phyloP scores from a whole-genome alignment of 129 eudicot species.

The Lactuca sativa region DNA sequence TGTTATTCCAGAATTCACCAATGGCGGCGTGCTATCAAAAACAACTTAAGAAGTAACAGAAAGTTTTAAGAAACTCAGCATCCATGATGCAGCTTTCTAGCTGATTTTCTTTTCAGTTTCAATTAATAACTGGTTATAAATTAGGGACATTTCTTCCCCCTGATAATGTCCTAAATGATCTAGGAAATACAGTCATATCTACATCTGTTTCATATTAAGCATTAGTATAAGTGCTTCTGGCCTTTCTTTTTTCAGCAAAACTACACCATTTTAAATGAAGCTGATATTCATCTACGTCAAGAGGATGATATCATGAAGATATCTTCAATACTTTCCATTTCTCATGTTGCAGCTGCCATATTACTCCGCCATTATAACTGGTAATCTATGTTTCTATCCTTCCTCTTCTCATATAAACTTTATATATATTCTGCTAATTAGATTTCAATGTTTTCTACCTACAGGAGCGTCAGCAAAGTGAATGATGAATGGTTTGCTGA shows the following conservation, averaged over 20 bases:
- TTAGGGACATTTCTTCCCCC: background rate
- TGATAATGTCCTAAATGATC: constrained; percentile 11
- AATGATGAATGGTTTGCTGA: constrained; percentile 98
- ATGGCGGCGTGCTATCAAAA: background rate
- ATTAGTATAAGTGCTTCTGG: constrained; percentile 9
- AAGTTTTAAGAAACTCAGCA: background rate
- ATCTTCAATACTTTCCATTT: constrained; percentile 72
- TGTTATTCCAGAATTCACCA: background rate
- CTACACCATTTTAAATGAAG: constrained; percentile 71
- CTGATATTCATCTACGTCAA: constrained; percentile 67
- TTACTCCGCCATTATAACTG: constrained; percentile 89
- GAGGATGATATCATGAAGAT: constrained; percentile 73
- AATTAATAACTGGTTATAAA: constrained; percentile 8
- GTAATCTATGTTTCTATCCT: constrained; percentile 36
- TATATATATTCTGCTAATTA: constrained; percentile 16
- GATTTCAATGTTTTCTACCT: constrained; percentile 28
- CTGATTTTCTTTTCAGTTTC: constrained; percentile 15
- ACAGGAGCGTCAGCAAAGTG: constrained; percentile 96
- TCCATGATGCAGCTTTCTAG: background rate
- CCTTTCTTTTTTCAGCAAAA: constrained; percentile 48
- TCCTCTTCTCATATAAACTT: background rate
- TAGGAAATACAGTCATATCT: background rate
- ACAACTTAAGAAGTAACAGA: background rate
- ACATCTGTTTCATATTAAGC: constrained; percentile 1
- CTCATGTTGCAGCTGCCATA: constrained; percentile 71